Evolutionary conservation across 2,329 filamentous ascomycete genomes (phyloP), one percentile per base, ranked within the genome.

Genomic region (Chrysosporium queenslandicum): DNA sequence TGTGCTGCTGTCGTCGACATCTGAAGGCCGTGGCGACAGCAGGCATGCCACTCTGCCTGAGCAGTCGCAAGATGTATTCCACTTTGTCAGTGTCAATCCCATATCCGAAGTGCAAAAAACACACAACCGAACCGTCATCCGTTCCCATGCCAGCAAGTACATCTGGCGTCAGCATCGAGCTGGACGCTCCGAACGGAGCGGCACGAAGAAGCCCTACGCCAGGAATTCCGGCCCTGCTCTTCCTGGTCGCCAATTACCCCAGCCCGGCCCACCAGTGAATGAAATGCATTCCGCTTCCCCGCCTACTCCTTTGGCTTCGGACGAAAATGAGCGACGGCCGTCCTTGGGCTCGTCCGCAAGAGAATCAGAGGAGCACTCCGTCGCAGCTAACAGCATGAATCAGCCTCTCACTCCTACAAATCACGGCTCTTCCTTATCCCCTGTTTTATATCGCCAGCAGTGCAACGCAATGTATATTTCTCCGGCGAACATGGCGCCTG

Each of bases 131-230:
- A 53, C 58, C 8, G 48, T 59, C 11, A 58, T 59, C 37, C 58
- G 58, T 30, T 59, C 58, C 20, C 58, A 59, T 46, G 58, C 58
- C 14, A 59, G 58, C 32, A 58, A 55, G 43, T 58, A 59, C 34
- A 59, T 58, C 42, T 58, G 57, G 57, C 55, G 57, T 21, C 57
- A 58, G 21, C 57, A 58, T 37, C 57, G 57, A n/a, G 57, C 57
- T 16, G 39, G 52, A 16, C 57, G 57, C 5, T 21, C 43, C 14
- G 53, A 55, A 21, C 42, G 41, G 32, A 20, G 11, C 16, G 18
- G 14, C 4, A 4, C 52, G 16, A 43, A 36, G n/a, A 43, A 32
- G 29, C 20, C 16, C 9, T 11, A 6, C 23, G 30, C 25, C 14
- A 47, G 8, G 18, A 34, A 45, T 9, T 30, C 46, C 2, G 36